Conservation (phyloP, 768 basidiomycete species). For the Russula vinacea region DNA sequence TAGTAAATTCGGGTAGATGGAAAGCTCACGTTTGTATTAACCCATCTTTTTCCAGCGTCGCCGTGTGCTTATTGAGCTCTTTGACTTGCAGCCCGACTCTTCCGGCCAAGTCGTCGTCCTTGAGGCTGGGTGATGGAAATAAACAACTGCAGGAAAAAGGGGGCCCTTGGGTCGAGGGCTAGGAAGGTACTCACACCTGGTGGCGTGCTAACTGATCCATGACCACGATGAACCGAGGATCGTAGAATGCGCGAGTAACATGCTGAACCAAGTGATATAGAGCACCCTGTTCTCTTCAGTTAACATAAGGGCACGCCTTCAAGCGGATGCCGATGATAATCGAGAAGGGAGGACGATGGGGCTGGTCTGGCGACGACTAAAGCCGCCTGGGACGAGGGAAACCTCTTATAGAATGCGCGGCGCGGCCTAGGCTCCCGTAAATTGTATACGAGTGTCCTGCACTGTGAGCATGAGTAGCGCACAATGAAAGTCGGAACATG, state of each 20-base stretch:
- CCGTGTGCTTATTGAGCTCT: conserved; percentile 87
- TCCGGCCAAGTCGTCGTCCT: conserved; percentile 91
- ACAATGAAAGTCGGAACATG: conserved; percentile 21
- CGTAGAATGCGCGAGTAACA: conserved; percentile 93
- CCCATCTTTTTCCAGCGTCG: conserved; percentile 72
- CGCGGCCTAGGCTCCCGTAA: neutral
- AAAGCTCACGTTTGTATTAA: conserved; percentile 69
- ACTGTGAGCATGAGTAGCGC: conserved; percentile 23
- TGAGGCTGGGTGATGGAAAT: conserved; percentile 54
- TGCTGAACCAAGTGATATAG: conserved; percentile 88
- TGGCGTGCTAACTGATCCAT: conserved; percentile 91
- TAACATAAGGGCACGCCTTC: conserved; percentile 31
- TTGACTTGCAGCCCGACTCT: conserved; percentile 86
- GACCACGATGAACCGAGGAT: conserved; percentile 84
- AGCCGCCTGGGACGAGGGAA: conserved; percentile 9
- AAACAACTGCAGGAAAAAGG: conserved; percentile 31
- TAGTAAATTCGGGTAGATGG: neutral
- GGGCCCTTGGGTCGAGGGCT: conserved; percentile 22
- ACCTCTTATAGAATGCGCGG: conserved; percentile 5
- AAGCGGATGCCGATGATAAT: conserved; percentile 1
- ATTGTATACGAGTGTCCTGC: conserved; percentile 9
- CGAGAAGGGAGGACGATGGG: neutral
- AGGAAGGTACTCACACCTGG: conserved; percentile 77
- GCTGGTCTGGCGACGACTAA: conserved; percentile 9
- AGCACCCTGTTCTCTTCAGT: conserved; percentile 75